Evolutionary conservation across 1,139 yeast species (phyloP).

Genomic region (Yamadazyma spencermartinsiae): DNA sequence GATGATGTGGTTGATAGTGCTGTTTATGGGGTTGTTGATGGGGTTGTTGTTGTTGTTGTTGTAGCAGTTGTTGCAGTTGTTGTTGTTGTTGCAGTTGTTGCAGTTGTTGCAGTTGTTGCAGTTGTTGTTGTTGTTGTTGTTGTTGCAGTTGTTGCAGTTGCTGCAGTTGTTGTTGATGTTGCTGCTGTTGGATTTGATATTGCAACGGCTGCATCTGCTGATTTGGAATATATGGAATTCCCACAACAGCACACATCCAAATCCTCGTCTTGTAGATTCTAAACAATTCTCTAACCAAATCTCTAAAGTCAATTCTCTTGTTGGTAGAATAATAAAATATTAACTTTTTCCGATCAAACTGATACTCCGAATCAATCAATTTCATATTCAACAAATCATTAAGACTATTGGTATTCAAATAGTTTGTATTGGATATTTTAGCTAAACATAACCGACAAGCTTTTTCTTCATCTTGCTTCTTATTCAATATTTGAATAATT

Average conservation of each 20-base stretch:
- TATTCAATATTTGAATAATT: constrained; percentile 56
- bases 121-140: constrained; percentile 2
- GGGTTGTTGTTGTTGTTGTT: constrained; percentile 6
- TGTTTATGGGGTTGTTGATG: constrained; percentile 5
- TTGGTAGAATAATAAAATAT: constrained; percentile 80
- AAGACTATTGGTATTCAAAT: constrained; percentile 9
- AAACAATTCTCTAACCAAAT: constrained; percentile 86
- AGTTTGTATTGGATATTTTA: constrained; percentile 49
- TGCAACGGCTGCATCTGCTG: constrained; percentile 7
- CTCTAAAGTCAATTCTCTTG: constrained; percentile 89
- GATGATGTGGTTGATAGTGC: constrained; percentile 7
- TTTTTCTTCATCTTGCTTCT: constrained; percentile 69
- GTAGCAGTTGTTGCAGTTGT: constrained; percentile 3
- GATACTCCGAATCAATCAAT: constrained; percentile 82
- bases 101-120: neutral
- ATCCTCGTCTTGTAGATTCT: constrained; percentile 93
- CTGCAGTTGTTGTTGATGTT: constrained; percentile 5
- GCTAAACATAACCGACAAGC: constrained; percentile 64
- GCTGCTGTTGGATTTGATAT: neutral
- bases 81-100: constrained; percentile 5
- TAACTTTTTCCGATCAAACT: constrained; percentile 90
- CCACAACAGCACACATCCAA: constrained; percentile 90
- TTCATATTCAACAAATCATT: constrained; percentile 29
- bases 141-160: constrained; percentile 7
- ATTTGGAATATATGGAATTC: constrained; percentile 25